A percentile compares a stretch with the other conserved stretches of the same genome.
These are phyloP conservation scores for Sclerotinia sclerotiorum DNA, from an alignment of 2,329 filamentous ascomycete genomes.

Conservation along the genomic window DNA sequence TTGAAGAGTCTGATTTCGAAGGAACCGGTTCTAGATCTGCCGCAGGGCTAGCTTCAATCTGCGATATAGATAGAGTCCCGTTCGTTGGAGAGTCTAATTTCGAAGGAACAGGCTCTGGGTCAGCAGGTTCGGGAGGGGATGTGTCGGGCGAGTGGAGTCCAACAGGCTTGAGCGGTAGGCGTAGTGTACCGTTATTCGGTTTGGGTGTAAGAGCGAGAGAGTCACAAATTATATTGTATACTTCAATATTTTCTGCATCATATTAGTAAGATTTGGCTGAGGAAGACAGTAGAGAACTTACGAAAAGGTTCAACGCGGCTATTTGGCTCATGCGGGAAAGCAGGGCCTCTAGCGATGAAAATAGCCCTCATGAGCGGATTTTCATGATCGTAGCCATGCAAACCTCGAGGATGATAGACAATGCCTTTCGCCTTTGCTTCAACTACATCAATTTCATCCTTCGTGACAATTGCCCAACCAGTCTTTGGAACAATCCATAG, in stretches of 20 bases:
- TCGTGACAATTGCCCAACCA: conserved; percentile 87
- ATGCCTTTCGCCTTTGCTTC: conserved; percentile 62
- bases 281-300: conserved; percentile 49
- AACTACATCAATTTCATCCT: conserved; percentile 73
- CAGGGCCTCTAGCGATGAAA: conserved; percentile 87
- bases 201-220: conserved; percentile 71
- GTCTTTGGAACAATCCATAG: conserved; percentile 91
- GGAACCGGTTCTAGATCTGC: conserved; percentile 48
- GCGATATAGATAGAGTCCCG: conserved; percentile 35
- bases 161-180: conserved; percentile 58
- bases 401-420: conserved; percentile 75
- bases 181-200: conserved; percentile 85
- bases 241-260: conserved; percentile 78
- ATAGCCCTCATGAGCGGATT: conserved; percentile 96
- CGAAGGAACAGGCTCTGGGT: conserved; percentile 44
- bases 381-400: conserved; percentile 94
- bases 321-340: conserved; percentile 82
- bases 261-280: conserved; percentile 34
- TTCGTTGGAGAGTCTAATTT: conserved; percentile 26
- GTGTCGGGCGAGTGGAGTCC: conserved; percentile 53
- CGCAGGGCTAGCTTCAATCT: conserved; percentile 35
- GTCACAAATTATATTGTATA: conserved; percentile 94
- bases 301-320: conserved; percentile 79
- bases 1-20: conserved; percentile 21
- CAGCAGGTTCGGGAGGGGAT: conserved; percentile 51